Percentiles rank a stretch among this genome's conserved stretches.
phyloP scores from a whole-genome alignment of 148 eudicot genomes.

The Chenopodium suecicum region DNA sequence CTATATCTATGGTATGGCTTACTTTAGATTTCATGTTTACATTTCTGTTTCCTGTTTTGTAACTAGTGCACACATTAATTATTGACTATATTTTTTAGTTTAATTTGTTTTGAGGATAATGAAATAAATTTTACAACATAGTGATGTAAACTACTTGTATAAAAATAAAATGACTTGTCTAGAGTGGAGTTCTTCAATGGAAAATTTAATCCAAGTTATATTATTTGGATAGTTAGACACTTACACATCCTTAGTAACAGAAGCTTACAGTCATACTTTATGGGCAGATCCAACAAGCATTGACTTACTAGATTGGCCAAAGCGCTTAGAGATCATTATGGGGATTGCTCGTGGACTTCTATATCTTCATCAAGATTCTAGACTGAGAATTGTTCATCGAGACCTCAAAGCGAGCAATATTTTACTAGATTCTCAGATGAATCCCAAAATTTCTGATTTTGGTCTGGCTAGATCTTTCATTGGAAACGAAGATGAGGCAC shows the following conservation, averaged over 20 bases:
- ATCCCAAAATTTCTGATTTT: slow-evolving; percentile 38
- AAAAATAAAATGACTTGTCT: neutral
- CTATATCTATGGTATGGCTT: slow-evolving; percentile 25
- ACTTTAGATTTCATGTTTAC: neutral
- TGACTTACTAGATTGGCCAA: slow-evolving; percentile 24
- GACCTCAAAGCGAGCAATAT: slow-evolving; percentile 35
- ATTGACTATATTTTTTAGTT: too few relatives aligned
- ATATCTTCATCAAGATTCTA: slow-evolving; percentile 41
- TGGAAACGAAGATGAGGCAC: slow-evolving; percentile 21
- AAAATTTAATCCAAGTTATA: slow-evolving; percentile 5
- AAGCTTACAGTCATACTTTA: slow-evolving; percentile 6
- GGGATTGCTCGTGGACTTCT: slow-evolving; percentile 34
- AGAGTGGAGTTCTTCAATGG: neutral
- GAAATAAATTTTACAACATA: neutral
- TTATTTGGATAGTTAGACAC: neutral
- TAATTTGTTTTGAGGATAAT: neutral
- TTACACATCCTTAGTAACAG: neutral
- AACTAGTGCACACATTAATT: neutral
- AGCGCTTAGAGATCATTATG: slow-evolving; percentile 26
- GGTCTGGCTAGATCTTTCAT: slow-evolving; percentile 31
- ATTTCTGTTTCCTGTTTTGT: neutral
- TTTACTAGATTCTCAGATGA: slow-evolving; percentile 32
- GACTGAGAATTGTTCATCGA: slow-evolving; percentile 33
- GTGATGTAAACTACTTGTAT: neutral
- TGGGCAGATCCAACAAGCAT: slow-evolving; percentile 20